A percentile compares a stretch with the other conserved stretches of the same genome.
phyloP scores from a whole-genome alignment of 2,329 filamentous ascomycete species.

The Fonsecaea monophora region DNA sequence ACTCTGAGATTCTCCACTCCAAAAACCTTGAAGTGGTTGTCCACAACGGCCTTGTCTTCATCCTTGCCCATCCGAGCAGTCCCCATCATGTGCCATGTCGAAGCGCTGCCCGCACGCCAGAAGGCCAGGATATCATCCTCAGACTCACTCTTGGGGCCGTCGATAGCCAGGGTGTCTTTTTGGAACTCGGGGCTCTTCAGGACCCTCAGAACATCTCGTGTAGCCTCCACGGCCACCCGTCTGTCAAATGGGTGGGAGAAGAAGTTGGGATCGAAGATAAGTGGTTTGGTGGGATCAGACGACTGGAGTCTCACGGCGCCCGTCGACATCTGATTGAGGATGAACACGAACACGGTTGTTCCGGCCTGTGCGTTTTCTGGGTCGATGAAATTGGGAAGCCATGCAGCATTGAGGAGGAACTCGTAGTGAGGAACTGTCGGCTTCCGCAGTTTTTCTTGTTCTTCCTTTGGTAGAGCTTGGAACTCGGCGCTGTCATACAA shows the following conservation, averaged over 20 bases:
- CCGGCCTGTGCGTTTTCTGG: slow-evolving; percentile 38
- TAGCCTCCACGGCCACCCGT: slow-evolving; percentile 56
- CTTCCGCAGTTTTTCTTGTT: slow-evolving; percentile 55
- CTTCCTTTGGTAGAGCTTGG: slow-evolving; percentile 53
- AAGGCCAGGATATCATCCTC: slow-evolving; percentile 62
- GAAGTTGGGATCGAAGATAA: slow-evolving; percentile 62
- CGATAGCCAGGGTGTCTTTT: slow-evolving; percentile 52
- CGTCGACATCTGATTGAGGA: slow-evolving; percentile 61
- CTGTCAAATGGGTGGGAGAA: slow-evolving; percentile 63
- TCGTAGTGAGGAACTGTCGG: slow-evolving; percentile 66
- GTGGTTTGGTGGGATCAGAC: slow-evolving; percentile 57
- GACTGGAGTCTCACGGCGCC: slow-evolving; percentile 63
- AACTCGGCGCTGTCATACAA: slow-evolving; percentile 58
- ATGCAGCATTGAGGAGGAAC: slow-evolving; percentile 46
- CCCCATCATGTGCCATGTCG: slow-evolving; percentile 63
- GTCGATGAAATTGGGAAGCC: slow-evolving; percentile 36
- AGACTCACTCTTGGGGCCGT: slow-evolving; percentile 54
- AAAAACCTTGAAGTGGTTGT: slow-evolving; percentile 50
- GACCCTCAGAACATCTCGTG: slow-evolving; percentile 54
- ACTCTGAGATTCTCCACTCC: slow-evolving; percentile 50
- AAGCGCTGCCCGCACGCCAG: slow-evolving; percentile 54
- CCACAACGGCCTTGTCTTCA: slow-evolving; percentile 56
- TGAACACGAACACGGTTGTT: slow-evolving; percentile 55
- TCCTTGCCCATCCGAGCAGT: slow-evolving; percentile 65
- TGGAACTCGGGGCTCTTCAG: slow-evolving; percentile 54